Evolutionary conservation across 768 basidiomycete genomes (phyloP).

Genomic region (Tricholomella constricta): DNA sequence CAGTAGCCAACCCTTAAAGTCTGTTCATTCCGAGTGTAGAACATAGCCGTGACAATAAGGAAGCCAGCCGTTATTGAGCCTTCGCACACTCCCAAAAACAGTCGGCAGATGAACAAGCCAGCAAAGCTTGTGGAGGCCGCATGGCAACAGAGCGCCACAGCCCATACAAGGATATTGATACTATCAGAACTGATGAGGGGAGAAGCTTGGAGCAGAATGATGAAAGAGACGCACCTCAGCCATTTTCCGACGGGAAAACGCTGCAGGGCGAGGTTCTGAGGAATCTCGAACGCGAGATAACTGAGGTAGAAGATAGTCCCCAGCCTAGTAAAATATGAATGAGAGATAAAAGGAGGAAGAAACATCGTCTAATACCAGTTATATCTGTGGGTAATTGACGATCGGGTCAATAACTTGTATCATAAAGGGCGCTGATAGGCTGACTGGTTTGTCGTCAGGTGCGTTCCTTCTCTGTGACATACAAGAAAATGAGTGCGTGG

Average conservation of each 20-base stretch:
- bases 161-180: slow-evolving; percentile 70
- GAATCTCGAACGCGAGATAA: slow-evolving; percentile 72
- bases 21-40: slow-evolving; percentile 73
- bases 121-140: slow-evolving; percentile 74
- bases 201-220: no score
- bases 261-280: slow-evolving; percentile 72
- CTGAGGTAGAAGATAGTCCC: slow-evolving; percentile 76
- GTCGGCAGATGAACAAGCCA: slow-evolving; percentile 60
- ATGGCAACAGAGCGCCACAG: slow-evolving; percentile 57
- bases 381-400: slow-evolving; percentile 43
- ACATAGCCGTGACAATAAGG: slow-evolving; percentile 77
- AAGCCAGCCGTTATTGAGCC: slow-evolving; percentile 74
- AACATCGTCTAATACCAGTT: slow-evolving; percentile 57
- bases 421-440: slow-evolving; percentile 47
- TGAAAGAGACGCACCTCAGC: slow-evolving; percentile 68
- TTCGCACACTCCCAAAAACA: slow-evolving; percentile 75
- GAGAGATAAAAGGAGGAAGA: background rate
- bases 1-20: slow-evolving; percentile 72
- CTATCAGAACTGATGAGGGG: slow-evolving; percentile 46
- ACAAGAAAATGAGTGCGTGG: slow-evolving; percentile 1
- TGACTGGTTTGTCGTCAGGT: slow-evolving; percentile 70
- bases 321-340: slow-evolving; percentile 45
- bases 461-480: slow-evolving; percentile 49
- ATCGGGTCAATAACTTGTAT: background rate
- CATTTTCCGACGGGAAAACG: slow-evolving; percentile 77